Evolutionary conservation across 2,329 filamentous ascomycete species (phyloP).

Genomic region (Hypoxylon sp.): DNA sequence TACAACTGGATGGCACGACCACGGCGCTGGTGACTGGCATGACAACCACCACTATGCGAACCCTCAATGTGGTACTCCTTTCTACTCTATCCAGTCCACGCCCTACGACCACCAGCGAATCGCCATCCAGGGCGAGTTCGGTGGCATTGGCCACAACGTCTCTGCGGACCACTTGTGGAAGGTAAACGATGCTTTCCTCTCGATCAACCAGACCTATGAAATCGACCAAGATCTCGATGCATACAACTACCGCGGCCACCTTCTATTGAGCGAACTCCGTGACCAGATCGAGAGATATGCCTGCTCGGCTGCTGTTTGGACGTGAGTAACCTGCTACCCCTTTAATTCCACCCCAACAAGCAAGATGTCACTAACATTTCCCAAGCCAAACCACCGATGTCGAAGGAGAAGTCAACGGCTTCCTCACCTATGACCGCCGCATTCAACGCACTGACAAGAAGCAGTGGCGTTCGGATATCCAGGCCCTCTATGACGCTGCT

Average conservation of each 20-base stretch:
- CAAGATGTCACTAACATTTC: constrained; percentile 14
- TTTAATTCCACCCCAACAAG: background rate
- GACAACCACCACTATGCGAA: constrained; percentile 82
- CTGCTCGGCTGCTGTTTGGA: constrained; percentile 79
- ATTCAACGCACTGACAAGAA: constrained; percentile 68
- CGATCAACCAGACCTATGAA: constrained; percentile 78
- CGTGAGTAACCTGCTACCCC: constrained; percentile 53
- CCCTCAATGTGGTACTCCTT: constrained; percentile 79
- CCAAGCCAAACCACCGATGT: constrained; percentile 77
- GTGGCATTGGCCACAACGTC: constrained; percentile 76
- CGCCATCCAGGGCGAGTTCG: constrained; percentile 79
- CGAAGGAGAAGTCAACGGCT: constrained; percentile 80
- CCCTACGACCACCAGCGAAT: constrained; percentile 73
- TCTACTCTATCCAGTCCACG: constrained; percentile 70
- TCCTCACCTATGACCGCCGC: constrained; percentile 77
- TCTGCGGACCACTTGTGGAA: constrained; percentile 77
- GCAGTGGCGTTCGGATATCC: constrained; percentile 74
- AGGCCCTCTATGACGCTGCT: constrained; percentile 71
- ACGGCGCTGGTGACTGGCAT: constrained; percentile 76
- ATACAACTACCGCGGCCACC: constrained; percentile 77
- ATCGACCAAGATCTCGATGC: constrained; percentile 69
- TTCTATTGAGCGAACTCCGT: constrained; percentile 72
- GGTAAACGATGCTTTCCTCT: constrained; percentile 68
- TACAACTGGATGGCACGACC: constrained; percentile 76
- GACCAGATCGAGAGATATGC: constrained; percentile 72